Evolutionary conservation across 169 alveolate species (phyloP), one percentile per base, ranked within the genome.

Genomic region (Eimeria acervulina): DNA sequence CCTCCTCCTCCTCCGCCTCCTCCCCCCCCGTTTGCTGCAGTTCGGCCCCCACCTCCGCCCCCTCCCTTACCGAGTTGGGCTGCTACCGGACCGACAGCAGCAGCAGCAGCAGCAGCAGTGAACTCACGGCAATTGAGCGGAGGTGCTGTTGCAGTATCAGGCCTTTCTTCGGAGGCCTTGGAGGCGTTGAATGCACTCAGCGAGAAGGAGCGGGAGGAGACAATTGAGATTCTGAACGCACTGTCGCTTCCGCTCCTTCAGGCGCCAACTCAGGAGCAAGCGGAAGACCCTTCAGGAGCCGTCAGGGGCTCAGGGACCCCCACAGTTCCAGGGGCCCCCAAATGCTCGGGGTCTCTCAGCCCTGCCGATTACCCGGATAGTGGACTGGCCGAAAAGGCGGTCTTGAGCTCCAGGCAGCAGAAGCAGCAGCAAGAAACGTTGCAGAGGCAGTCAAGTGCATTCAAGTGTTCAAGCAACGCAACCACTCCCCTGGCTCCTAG

Each of bases 91-190:
- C 81, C 33, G 31, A 44, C 92, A 51, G 92, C 92, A 52, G 33
- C 55, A 44, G 55, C 47, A 6, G 51, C 63, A 23, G 5, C 87
- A 38, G 63, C 44, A 78, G 76, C 74, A 59, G 23, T n/a, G 0
- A 76, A 83, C 74, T 47, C 91, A 1, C 76, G 93, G 42, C 78
- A 19, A 44, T 38, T 59, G 63, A 13, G 26, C 40, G 17, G 59
- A 3, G 40, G 80, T 17, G 36, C 78, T 28, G 40, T 36, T 8
- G 81, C 78, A 23, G 93, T 38, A 15, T 38, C 93, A 13, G 63
- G 83, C 26, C 59, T 87, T 10, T 87, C 93, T 21, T 26, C 93
- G 15, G 93, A 87, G 93, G 42, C 83, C 38, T 47, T 87, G 59
- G 93, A 8, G 83, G 93, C 93, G 28, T 33, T 87, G 47, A 87